Base-by-base conservation (phyloP, 139 green algal species). In the Gonium pectorale region DNA sequence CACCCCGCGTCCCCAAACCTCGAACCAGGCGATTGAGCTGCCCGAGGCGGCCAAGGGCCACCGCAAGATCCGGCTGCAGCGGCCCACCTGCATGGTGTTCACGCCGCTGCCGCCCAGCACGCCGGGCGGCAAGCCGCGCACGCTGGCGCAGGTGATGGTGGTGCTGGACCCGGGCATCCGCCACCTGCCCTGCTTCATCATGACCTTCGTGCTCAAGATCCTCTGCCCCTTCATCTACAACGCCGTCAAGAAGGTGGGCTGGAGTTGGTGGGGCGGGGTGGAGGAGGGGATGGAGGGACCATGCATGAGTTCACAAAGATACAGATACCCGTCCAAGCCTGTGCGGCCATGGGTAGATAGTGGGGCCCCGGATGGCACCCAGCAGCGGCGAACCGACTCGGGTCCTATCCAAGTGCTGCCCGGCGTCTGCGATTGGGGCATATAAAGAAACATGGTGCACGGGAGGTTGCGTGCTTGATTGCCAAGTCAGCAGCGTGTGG, bases 181-280 rank as follows among this genome's bases (percentile, higher is more conserved):
- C n/a, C 27, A 71, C 31, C 67, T 88, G 74, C 83, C 83, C 21
- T 21, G 46, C 27, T 80, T 83, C 49, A 69, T 88, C 66, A 85
- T 88, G 67, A 60, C 67, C 29, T 88, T 88, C 31, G 74, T 88
- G 52, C 83, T 88, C 67, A 88, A 85, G 73, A 75, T 87, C 35
- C 29, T 87, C 43, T 67, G 60, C 44, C 82, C 82, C 37, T 87
- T 87, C 60, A 15, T 87, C 7, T 77, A 83, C 71, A 41, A 21
- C 35, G 40, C 67, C 27, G 82, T 83, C 17, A 31, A 63, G 31
- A 87, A 87, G 81, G 66, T 86, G 52, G 1, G 9, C 21, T 22
- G 9, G 27, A 22, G 17, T 62, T 24, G 46, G 11, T 24, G 11
- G 11, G 11, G 46, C 46, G 17, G 21, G 5, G 21, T 27, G n/a